These are phyloP conservation scores for Zoysia japonica DNA, from an alignment of 176 grass and related monocot species.

Conservation along the genomic window DNA sequence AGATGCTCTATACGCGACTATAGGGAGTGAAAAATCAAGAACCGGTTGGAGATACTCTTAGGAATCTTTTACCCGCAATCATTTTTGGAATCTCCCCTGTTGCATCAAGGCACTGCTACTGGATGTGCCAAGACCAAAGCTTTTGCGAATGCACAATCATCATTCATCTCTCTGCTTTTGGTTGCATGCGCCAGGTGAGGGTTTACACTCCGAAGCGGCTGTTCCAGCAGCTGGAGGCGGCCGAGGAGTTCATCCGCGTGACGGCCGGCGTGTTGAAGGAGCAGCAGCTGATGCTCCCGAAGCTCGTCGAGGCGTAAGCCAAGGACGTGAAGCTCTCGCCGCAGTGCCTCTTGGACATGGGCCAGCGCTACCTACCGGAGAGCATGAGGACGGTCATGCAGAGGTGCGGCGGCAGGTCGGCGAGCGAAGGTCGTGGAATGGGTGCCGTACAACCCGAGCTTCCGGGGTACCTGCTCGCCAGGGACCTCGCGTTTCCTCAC, in stretches of 20 bases:
- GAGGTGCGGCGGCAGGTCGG: slow-evolving; percentile 59
- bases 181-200: slow-evolving; percentile 55
- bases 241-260: slow-evolving; percentile 85
- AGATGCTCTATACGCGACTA: too few species aligned
- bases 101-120: slow-evolving; percentile 46
- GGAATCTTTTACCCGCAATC: slow-evolving; percentile 43
- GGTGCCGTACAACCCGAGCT: slow-evolving; percentile 77
- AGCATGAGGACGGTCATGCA: slow-evolving; percentile 81
- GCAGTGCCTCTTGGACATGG: slow-evolving; percentile 79
- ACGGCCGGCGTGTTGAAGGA: slow-evolving; percentile 85
- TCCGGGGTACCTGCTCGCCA: slow-evolving; percentile 70
- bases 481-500: slow-evolving; percentile 85
- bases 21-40: too few species aligned
- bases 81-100: slow-evolving; percentile 47
- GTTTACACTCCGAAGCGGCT: slow-evolving; percentile 73
- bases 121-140: slow-evolving; percentile 11
- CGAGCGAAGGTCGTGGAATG: slow-evolving; percentile 83
- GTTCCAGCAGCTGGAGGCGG: slow-evolving; percentile 82
- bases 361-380: slow-evolving; percentile 81
- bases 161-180: slow-evolving; percentile 15
- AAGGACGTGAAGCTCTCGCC: slow-evolving; percentile 79
- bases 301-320: slow-evolving; percentile 69
- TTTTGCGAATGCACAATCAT: slow-evolving; percentile 3
- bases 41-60: too few species aligned
- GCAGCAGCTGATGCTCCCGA: slow-evolving; percentile 84